phyloP scores from a whole-genome alignment of 2,329 filamentous ascomycete species.

The Fusarium sp. region DNA sequence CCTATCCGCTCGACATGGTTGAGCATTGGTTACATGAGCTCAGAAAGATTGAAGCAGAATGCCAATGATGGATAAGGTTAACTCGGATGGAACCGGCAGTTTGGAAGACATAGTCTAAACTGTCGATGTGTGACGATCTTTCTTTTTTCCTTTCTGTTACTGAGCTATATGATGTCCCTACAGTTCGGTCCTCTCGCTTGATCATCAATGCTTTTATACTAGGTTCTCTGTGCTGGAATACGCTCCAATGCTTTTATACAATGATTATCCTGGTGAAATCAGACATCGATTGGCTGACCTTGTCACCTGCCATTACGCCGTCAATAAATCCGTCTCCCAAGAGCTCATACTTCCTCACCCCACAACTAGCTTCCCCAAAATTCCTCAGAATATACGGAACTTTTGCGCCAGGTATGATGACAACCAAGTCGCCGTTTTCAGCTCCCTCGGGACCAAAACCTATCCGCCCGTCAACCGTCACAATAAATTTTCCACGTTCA shows the following conservation, averaged over 20 bases:
- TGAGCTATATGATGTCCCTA: too few relatives aligned
- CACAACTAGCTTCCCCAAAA: accelerated
- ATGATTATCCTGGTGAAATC: not conserved
- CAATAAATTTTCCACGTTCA: not conserved
- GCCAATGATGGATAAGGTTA: too few relatives aligned
- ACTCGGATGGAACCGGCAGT: not conserved
- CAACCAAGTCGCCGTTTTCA: not conserved
- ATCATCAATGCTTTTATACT: too few relatives aligned
- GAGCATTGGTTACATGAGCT: not conserved
- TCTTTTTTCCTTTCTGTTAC: too few relatives aligned
- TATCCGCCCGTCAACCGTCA: not conserved
- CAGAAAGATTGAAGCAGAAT: not conserved
- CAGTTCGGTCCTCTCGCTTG: too few relatives aligned
- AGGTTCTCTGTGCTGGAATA: too few relatives aligned
- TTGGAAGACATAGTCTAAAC: too few relatives aligned
- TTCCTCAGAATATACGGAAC: not conserved
- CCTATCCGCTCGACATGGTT: not conserved
- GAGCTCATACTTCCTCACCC: accelerated
- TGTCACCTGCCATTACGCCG: not conserved
- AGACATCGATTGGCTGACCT: accelerated
- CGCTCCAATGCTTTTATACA: too few relatives aligned
- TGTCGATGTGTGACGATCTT: too few relatives aligned
- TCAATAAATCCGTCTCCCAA: not conserved
- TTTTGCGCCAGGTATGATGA: not conserved
- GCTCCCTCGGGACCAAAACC: not conserved